Percentiles rank a stretch among this genome's conserved stretches.
phyloP scores from a whole-genome alignment of 805 yeast species.

The Komagataella pseudopastoris region DNA sequence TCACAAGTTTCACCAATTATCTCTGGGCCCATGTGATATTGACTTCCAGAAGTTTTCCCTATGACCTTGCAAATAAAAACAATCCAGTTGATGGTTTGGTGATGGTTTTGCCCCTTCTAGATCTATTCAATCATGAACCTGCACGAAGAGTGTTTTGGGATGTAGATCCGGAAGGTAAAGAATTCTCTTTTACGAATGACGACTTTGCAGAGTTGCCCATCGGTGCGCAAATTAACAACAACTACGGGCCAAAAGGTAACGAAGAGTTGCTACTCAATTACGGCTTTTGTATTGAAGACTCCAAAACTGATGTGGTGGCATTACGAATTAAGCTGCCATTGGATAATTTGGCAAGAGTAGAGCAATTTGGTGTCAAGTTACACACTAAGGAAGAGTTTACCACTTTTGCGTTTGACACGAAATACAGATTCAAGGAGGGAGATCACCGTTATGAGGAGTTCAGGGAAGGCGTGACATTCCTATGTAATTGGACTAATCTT shows the following conservation, averaged over 20 bases:
- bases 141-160: constrained; percentile 54
- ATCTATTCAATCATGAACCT: constrained; percentile 63
- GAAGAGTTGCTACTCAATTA: constrained; percentile 73
- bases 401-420: constrained; percentile 8
- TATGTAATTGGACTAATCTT: constrained; percentile 5
- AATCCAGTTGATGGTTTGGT: constrained; percentile 19
- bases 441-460: background rate
- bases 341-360: background rate
- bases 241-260: constrained; percentile 81
- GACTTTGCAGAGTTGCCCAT: background rate
- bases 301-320: constrained; percentile 43
- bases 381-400: constrained; percentile 16
- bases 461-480: background rate
- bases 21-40: constrained; percentile 66
- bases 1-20: constrained; percentile 58
- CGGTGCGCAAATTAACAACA: constrained; percentile 51
- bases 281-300: constrained; percentile 56
- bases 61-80: constrained; percentile 32
- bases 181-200: constrained; percentile 5
- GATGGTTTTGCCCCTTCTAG: constrained; percentile 70
- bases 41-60: constrained; percentile 74
- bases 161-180: constrained; percentile 6
- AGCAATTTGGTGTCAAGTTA: constrained; percentile 10
- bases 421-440: constrained; percentile 2
- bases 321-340: constrained; percentile 42